These are phyloP conservation scores for Chlamydomonas incerta DNA, from an alignment of 139 green algal species.

Conservation along the genomic window DNA sequence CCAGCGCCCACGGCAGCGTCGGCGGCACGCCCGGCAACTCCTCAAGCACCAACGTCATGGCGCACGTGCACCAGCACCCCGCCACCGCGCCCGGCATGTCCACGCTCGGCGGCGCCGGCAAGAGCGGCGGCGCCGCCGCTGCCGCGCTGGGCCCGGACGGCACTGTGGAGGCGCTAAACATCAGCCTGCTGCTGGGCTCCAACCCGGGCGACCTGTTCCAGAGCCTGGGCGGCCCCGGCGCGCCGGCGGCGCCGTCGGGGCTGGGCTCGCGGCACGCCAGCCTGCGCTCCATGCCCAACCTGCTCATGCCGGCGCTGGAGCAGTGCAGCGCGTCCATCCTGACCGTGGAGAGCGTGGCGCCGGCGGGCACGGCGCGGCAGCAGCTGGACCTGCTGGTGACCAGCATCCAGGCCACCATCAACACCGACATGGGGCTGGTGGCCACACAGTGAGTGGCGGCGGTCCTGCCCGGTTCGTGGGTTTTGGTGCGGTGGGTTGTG, in stretches of 20 bases:
- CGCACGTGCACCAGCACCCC: not conserved
- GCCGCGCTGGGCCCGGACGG: not conserved
- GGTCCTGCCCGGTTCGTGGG: no score
- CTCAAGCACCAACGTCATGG: no score
- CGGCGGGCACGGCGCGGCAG: not conserved
- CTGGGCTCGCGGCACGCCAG: no score
- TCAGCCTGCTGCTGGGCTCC: slow-evolving; percentile 3
- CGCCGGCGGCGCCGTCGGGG: not conserved
- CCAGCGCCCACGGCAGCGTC: no score
- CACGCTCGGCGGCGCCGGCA: not conserved
- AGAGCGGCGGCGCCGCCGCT: not conserved
- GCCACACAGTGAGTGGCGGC: not conserved
- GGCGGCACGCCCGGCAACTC: no score
- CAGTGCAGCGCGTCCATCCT: no score
- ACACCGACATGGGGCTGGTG: not conserved
- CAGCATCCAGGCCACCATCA: not conserved
- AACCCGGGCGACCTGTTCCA: not conserved
- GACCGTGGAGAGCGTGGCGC: not conserved
- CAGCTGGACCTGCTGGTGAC: not conserved
- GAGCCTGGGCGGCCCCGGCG: not conserved
- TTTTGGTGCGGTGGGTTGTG: no score
- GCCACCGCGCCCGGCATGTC: not conserved
- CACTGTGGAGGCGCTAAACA: not conserved
- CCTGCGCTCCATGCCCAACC: not conserved
- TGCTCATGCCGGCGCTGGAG: not conserved